Evolutionary conservation across 1,139 yeast species (phyloP).

Genomic region (Scheffersomyces stambukii): DNA sequence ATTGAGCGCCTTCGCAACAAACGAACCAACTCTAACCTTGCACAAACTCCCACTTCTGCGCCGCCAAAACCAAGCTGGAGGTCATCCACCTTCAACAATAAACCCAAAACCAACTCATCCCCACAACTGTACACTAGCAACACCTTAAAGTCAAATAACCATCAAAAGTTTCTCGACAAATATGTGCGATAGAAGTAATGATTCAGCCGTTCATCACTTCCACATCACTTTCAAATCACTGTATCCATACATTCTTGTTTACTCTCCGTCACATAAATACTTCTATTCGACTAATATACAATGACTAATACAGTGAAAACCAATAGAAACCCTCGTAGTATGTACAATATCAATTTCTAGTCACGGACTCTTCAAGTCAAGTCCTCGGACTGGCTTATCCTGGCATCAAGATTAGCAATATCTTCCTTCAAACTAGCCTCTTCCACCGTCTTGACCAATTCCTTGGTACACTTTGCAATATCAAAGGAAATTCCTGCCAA

Average conservation of each 20-base stretch:
- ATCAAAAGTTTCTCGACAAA: constrained; percentile 64
- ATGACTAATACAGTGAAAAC: constrained; percentile 4
- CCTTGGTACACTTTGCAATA: constrained; percentile 93
- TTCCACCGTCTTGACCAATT: constrained; percentile 90
- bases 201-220: neutral
- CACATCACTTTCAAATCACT: neutral
- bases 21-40: constrained; percentile 26
- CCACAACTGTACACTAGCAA: constrained; percentile 50
- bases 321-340: constrained; percentile 1
- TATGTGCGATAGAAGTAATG: constrained; percentile 43
- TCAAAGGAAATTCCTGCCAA: constrained; percentile 95
- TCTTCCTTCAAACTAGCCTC: constrained; percentile 87
- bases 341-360: neutral
- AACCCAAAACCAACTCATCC: constrained; percentile 16
- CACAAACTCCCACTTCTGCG: too few relatives aligned
- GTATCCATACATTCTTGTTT: neutral
- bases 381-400: constrained; percentile 36
- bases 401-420: constrained; percentile 50
- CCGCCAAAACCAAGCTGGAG: constrained; percentile 42
- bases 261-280: neutral
- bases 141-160: constrained; percentile 64
- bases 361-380: constrained; percentile 17
- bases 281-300: constrained; percentile 1
- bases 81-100: constrained; percentile 43
- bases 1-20: constrained; percentile 46